Base-by-base conservation (phyloP, 2,329 filamentous ascomycete species). In the Pezicula carpinea region DNA sequence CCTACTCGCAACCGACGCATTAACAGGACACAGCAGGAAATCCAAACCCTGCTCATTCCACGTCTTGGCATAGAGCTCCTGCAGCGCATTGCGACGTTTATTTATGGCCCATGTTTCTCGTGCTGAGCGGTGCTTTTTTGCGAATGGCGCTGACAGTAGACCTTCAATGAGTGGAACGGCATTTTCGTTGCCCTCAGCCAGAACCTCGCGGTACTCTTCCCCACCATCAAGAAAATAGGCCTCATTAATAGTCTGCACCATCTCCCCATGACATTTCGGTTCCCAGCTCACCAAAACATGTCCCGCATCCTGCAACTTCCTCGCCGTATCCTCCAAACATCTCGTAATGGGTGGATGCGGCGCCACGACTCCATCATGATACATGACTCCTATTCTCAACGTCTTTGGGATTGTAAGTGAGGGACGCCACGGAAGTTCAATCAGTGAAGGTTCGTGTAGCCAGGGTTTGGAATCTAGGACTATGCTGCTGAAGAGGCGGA, bases 351-450 rank as follows among this genome's bases (percentile, higher is more conserved):
- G 79, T 31, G 48, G 48, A 22, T 50, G 48, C 14, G 48, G 48
- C 10, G n/a, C 6, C 13, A 50, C 33, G 6, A 47, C 23, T 6
- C 34, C 44, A 39, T 50, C 48, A 7, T 34, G 26, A 10, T 40
- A 38, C 22, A 50, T 43, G 26, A 50, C 21, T 10, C 64, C 62
- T 48, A 69, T 66, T 31, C 63, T 64, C 5, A 67, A 64, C 0
- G 42, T 50, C n/a, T n/a, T 15, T 7, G 31, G 22, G 11, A 35
- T 36, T 18, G 19, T 33, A 1, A 26, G 13, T 13, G 17, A 32
- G 6, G 15, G 14, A 4, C 80, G 72, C 74, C 81, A 87, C 0
- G 82, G 82, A 0, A 87, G 66, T 13, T 83, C 79, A 35, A 81
- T 64, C 0, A 82, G 79, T 1, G 79, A 65, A 0, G 83, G 82